Percentiles rank a stretch among this genome's conserved stretches.
phyloP scores from a whole-genome alignment of 495 filamentous ascomycete genomes.

The Penicillium cinerascens region DNA sequence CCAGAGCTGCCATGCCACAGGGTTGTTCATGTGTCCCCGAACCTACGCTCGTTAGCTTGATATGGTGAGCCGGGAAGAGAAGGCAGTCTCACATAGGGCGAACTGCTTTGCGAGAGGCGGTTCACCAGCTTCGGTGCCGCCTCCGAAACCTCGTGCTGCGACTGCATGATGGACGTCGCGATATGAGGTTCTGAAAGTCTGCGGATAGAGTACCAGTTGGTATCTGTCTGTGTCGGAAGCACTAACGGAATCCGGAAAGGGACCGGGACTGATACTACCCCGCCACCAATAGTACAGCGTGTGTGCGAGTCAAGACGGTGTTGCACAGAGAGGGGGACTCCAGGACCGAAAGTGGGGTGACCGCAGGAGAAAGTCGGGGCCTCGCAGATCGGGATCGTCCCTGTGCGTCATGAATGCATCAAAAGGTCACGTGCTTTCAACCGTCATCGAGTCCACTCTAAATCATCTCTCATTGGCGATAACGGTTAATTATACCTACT shows the following conservation, averaged over 20 bases:
- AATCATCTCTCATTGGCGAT: no score
- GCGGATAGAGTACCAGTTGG: constrained; percentile 3
- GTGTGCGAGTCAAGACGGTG: constrained; percentile 2
- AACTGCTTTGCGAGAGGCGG: constrained; percentile 67
- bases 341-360: constrained; percentile 21
- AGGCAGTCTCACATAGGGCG: constrained; percentile 63
- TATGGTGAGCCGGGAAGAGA: background rate
- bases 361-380: constrained; percentile 15
- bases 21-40: constrained; percentile 74
- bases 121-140: constrained; percentile 54
- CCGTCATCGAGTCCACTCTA: background rate
- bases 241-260: constrained; percentile 22
- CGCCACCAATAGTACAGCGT: background rate
- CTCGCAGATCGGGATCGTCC: constrained; percentile 39
- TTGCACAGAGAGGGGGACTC: constrained; percentile 8
- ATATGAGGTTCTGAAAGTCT: constrained; percentile 6
- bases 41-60: constrained; percentile 48
- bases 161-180: constrained; percentile 26
- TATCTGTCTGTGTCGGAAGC: constrained; percentile 9
- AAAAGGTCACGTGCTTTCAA: constrained; percentile 27
- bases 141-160: constrained; percentile 25
- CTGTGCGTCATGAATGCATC: constrained; percentile 40
- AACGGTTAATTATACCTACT: no score
- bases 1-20: constrained; percentile 93
- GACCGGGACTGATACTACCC: constrained; percentile 4